Conservation (phyloP, 129 eudicot genomes). For the Tanacetum coccineum region DNA sequence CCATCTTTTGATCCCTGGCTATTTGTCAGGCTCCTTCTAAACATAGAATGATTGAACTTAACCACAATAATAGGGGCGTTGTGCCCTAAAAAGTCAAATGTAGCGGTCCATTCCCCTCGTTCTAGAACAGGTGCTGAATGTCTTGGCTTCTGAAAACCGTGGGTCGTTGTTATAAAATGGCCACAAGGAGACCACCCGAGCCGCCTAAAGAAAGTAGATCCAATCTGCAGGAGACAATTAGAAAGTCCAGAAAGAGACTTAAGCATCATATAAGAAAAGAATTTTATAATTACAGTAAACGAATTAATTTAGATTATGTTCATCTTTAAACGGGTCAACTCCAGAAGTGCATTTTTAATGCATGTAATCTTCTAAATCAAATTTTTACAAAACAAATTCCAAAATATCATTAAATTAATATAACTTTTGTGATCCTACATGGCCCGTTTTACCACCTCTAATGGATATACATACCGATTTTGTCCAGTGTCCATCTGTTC, state of each 20-base stretch:
- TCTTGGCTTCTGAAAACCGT: conserved; percentile 97
- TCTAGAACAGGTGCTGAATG: conserved; percentile 99
- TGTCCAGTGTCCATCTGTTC: conserved; percentile 97
- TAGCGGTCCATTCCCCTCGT: conserved; percentile 98
- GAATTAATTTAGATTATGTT: neutral
- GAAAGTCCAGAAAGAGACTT: neutral
- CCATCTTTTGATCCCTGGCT: conserved; percentile 49
- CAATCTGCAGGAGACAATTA: conserved; percentile 56
- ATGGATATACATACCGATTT: conserved; percentile 64
- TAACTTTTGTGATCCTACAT: neutral
- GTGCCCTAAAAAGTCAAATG: conserved; percentile 97
- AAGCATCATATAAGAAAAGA: neutral
- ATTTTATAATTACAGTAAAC: neutral
- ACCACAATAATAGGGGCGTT: conserved; percentile 97
- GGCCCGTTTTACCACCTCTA: neutral
- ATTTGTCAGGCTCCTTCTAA: conserved; percentile 47
- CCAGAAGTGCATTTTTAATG: neutral
- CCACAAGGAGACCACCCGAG: conserved; percentile 99
- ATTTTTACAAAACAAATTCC: neutral
- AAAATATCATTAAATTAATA: neutral
- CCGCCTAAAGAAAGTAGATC: conserved; percentile 97
- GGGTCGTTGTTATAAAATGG: conserved; percentile 93
- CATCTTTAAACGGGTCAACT: conserved; percentile 1
- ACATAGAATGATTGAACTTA: conserved; percentile 94
- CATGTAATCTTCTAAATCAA: neutral